These are phyloP conservation scores for Arthromyces matolae DNA, from an alignment of 768 basidiomycete genomes.

Conservation along the genomic window DNA sequence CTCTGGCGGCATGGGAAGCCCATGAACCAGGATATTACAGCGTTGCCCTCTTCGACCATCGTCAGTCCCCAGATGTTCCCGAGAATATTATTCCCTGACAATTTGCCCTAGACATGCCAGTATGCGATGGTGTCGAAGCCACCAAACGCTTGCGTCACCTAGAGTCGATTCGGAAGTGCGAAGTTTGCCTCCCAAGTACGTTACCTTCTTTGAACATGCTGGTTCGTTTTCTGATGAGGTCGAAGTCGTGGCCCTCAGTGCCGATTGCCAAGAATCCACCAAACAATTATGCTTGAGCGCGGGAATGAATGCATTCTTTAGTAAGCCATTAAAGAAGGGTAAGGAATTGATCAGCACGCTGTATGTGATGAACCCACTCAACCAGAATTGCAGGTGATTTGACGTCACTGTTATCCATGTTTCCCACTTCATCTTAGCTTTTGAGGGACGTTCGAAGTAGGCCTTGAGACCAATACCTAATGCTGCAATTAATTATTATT, in stretches of 20 bases:
- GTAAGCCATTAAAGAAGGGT: slow-evolving; percentile 68
- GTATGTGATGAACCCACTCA: too few relatives aligned
- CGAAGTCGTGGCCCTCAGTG: slow-evolving; percentile 67
- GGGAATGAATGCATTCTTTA: slow-evolving; percentile 76
- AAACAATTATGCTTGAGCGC: slow-evolving; percentile 73
- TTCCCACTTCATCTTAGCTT: too few relatives aligned
- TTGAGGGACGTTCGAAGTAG: too few relatives aligned
- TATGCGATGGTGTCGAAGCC: slow-evolving; percentile 76
- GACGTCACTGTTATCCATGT: slow-evolving; percentile 50
- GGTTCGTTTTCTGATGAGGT: not conserved
- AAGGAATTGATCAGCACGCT: slow-evolving; percentile 15
- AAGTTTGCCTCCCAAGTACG: slow-evolving; percentile 54
- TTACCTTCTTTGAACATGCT: slow-evolving; percentile 1
- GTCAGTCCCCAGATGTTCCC: slow-evolving; percentile 32
- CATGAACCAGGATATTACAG: slow-evolving; percentile 67
- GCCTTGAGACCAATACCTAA: too few relatives aligned
- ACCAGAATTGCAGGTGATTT: slow-evolving; percentile 43
- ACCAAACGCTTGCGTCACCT: slow-evolving; percentile 58
- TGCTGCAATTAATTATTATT: not conserved
- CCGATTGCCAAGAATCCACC: slow-evolving; percentile 74
- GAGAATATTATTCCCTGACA: not conserved
- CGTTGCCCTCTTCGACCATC: slow-evolving; percentile 72
- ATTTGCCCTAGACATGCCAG: slow-evolving; percentile 60
- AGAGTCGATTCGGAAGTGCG: slow-evolving; percentile 53
- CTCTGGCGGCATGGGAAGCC: slow-evolving; percentile 64